phyloP scores from a whole-genome alignment of 2,329 filamentous ascomycete genomes.

The Graphilbum ipis-grandicollis region DNA sequence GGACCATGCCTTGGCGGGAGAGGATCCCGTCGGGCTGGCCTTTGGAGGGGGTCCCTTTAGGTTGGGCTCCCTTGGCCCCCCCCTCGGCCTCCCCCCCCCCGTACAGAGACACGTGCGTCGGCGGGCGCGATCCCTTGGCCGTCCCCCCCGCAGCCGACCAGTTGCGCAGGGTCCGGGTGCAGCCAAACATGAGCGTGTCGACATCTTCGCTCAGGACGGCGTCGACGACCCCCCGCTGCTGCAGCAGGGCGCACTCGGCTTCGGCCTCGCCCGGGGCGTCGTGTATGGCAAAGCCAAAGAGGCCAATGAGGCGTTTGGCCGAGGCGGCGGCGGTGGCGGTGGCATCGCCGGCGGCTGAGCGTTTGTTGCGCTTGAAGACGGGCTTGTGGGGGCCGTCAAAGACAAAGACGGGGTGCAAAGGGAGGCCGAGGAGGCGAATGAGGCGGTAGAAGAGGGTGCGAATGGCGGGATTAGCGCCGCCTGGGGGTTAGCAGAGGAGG shows the following conservation, averaged over 20 bases:
- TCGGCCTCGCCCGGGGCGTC: conserved; percentile 90
- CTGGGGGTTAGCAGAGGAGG: conserved; percentile 16
- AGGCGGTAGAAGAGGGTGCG: conserved; percentile 88
- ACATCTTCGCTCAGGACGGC: conserved; percentile 93
- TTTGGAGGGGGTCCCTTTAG: no score
- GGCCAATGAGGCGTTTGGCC: conserved; percentile 65
- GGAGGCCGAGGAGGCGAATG: conserved; percentile 31
- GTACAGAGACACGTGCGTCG: conserved; percentile 78
- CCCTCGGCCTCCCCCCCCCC: no score
- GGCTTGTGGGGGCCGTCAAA: conserved; percentile 36
- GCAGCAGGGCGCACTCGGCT: conserved; percentile 81
- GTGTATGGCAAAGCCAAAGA: conserved; percentile 74
- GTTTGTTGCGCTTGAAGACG: conserved; percentile 74
- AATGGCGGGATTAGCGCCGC: conserved; percentile 77
- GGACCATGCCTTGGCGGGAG: conserved; percentile 75
- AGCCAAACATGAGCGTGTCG: conserved; percentile 95
- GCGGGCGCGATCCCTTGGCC: conserved; percentile 50
- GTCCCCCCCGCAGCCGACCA: conserved; percentile 45
- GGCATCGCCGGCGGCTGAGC: conserved; percentile 44
- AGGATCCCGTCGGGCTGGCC: conserved; percentile 34
- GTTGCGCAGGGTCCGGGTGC: conserved; percentile 58
- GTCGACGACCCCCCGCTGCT: conserved; percentile 69
- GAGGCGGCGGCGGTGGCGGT: conserved; percentile 55
- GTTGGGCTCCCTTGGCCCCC: no score
- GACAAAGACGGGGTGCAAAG: conserved; percentile 34